phyloP scores from a whole-genome alignment of 2,329 filamentous ascomycete genomes.

The Bretziella fagacearum region DNA sequence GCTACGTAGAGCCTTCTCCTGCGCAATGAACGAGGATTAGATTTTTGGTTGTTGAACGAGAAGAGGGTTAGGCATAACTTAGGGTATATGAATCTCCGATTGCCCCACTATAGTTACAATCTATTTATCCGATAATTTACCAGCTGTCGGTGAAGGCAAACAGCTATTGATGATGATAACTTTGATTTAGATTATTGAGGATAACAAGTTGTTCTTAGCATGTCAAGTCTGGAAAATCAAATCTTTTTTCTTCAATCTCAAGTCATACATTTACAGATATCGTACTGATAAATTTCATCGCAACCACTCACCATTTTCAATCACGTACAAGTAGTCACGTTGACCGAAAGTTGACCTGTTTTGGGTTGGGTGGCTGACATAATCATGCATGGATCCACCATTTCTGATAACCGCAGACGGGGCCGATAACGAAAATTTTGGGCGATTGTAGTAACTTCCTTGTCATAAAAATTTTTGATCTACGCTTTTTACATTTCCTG shows the following conservation, averaged over 20 bases:
- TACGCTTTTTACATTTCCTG: constrained; percentile 11
- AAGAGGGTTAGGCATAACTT: too few relatives aligned
- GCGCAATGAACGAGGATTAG: not conserved
- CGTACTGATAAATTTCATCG: not conserved
- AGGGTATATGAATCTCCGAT: too few relatives aligned
- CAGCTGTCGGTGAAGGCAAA: too few relatives aligned
- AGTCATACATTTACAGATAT: too few relatives aligned
- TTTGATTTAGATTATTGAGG: too few relatives aligned
- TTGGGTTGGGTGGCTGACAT: constrained; percentile 14
- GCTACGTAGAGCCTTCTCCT: not conserved
- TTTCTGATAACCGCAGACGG: constrained; percentile 13
- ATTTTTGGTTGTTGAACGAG: not conserved
- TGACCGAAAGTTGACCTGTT: constrained; percentile 2
- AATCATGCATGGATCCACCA: constrained; percentile 12
- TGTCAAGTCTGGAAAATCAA: too few relatives aligned
- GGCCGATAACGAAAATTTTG: constrained; percentile 16
- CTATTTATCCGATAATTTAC: too few relatives aligned
- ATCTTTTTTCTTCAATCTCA: too few relatives aligned
- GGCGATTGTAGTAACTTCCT: constrained; percentile 14
- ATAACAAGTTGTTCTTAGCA: too few relatives aligned
- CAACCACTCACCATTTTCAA: not conserved
- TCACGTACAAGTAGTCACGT: not conserved
- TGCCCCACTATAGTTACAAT: too few relatives aligned
- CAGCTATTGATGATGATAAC: too few relatives aligned
- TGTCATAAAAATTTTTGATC: constrained; percentile 15